Conservation (phyloP, 768 basidiomycete genomes). For the Collybiopsis confluens region DNA sequence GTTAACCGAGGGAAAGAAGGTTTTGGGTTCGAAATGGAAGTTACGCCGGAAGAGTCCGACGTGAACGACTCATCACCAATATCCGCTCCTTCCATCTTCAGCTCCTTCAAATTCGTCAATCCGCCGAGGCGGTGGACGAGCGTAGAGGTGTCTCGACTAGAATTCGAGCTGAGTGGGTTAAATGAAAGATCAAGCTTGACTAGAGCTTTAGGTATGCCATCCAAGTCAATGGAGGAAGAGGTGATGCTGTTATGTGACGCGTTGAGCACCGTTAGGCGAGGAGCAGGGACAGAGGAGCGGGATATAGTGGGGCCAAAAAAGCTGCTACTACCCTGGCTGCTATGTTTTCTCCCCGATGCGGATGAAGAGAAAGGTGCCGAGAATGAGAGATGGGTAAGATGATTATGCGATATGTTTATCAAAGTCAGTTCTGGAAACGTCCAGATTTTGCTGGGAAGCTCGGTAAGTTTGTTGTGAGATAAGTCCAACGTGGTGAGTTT, state of each 20-base stretch:
- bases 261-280: constrained; percentile 59
- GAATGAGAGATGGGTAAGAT: constrained; percentile 57
- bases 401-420: constrained; percentile 73
- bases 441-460: constrained; percentile 62
- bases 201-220: constrained; percentile 46
- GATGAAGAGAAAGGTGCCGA: constrained; percentile 47
- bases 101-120: constrained; percentile 51
- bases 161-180: constrained; percentile 53
- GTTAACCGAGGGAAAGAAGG: constrained; percentile 46
- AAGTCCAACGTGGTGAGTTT: constrained; percentile 66
- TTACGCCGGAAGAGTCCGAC: constrained; percentile 27
- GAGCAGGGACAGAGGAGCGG: constrained; percentile 61
- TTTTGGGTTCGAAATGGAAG: constrained; percentile 16
- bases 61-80: constrained; percentile 61
- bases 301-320: constrained; percentile 64
- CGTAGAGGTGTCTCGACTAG: constrained; percentile 18
- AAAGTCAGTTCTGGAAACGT: constrained; percentile 61
- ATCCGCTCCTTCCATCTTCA: constrained; percentile 51
- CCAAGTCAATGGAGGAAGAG: constrained; percentile 48
- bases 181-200: constrained; percentile 59
- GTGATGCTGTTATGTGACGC: constrained; percentile 64
- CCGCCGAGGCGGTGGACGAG: constrained; percentile 45
- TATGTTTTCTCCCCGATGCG: background rate
- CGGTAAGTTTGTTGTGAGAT: constrained; percentile 64
- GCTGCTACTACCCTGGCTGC: constrained; percentile 31